Evolutionary conservation across 23 red algal genomes (phyloP).

Genomic region (Gracilaria gracilis): DNA sequence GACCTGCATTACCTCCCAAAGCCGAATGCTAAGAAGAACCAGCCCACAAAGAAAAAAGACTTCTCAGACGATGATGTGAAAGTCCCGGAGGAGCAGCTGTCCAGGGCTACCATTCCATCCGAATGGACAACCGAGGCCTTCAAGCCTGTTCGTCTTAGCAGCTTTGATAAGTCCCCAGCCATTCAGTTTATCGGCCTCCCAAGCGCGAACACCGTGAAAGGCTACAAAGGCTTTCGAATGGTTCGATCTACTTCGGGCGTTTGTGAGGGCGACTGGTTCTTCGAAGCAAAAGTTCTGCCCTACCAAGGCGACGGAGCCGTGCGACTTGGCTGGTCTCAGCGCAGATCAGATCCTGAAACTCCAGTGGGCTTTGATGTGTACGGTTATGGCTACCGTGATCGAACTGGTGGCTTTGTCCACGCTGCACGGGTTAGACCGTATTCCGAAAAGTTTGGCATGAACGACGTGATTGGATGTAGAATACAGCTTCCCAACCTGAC

Average conservation of each 20-base stretch:
- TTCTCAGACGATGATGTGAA: conserved; percentile 9
- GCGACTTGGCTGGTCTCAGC: conserved; percentile 76
- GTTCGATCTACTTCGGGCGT: conserved; percentile 60
- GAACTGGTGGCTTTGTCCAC: conserved; percentile 71
- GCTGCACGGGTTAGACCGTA: conserved; percentile 1
- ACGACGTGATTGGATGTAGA: conserved; percentile 72
- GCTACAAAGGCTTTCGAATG: conserved; percentile 54
- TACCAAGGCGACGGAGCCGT: conserved; percentile 44
- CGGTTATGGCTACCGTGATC: conserved; percentile 72
- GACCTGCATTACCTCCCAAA: neutral
- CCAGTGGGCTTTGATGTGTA: conserved; percentile 75
- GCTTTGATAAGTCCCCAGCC: conserved; percentile 45
- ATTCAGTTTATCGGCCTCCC: conserved; percentile 30
- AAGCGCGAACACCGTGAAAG: conserved; percentile 21
- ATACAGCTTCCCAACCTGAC: conserved; percentile 32
- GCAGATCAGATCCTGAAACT: conserved; percentile 68
- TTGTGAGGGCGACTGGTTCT: conserved; percentile 61
- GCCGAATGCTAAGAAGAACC: neutral
- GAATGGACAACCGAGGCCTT: conserved; percentile 24
- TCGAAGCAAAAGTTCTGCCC: conserved; percentile 29
- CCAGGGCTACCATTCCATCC: neutral
- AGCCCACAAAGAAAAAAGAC: neutral
- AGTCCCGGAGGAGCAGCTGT: neutral
- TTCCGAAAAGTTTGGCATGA: conserved; percentile 44
- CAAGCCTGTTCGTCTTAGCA: conserved; percentile 51